These are phyloP conservation scores for Saccharomyces hybrid DNA, from an alignment of 1,139 yeast species.

Conservation along the genomic window DNA sequence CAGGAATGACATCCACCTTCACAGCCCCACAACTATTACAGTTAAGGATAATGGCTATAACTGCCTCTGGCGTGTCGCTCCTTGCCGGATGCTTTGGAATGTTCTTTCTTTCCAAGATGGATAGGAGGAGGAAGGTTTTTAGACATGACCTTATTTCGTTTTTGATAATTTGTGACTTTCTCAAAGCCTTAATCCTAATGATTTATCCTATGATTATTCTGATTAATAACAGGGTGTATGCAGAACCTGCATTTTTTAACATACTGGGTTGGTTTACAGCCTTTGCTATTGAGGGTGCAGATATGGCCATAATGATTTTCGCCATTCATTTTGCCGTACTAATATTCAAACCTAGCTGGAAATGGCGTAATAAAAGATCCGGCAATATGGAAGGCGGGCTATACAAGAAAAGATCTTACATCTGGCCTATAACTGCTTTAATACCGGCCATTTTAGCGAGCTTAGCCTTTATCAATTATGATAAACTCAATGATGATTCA, in stretches of 20 bases:
- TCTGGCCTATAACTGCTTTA: slow-evolving; percentile 52
- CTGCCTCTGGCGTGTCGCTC: slow-evolving; percentile 53
- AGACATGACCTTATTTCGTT: slow-evolving; percentile 67
- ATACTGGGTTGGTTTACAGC: slow-evolving; percentile 83
- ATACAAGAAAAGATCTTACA: slow-evolving; percentile 48
- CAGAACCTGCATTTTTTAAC: slow-evolving; percentile 52
- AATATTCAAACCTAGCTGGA: slow-evolving; percentile 56
- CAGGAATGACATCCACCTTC: slow-evolving; percentile 31
- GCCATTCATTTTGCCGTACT: slow-evolving; percentile 77
- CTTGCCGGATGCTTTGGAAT: slow-evolving; percentile 47
- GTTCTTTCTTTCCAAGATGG: slow-evolving; percentile 51
- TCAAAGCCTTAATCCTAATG: slow-evolving; percentile 64
- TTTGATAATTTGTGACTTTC: slow-evolving; percentile 59
- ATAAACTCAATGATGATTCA: slow-evolving; percentile 13
- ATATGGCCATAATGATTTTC: slow-evolving; percentile 71
- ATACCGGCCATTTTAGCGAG: slow-evolving; percentile 66
- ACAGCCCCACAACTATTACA: slow-evolving; percentile 13
- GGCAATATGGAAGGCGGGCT: slow-evolving; percentile 66
- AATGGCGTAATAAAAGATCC: slow-evolving; percentile 37
- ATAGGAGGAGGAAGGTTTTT: slow-evolving; percentile 53
- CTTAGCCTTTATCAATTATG: slow-evolving; percentile 52
- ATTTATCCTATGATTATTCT: slow-evolving; percentile 56
- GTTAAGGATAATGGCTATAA: slow-evolving; percentile 47
- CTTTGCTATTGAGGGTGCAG: slow-evolving; percentile 78
- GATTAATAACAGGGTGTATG: slow-evolving; percentile 42